Evolutionary conservation across 2,329 filamentous ascomycete species (phyloP), one percentile per base, ranked within the genome.

Genomic region (Colletotrichum falcatum): DNA sequence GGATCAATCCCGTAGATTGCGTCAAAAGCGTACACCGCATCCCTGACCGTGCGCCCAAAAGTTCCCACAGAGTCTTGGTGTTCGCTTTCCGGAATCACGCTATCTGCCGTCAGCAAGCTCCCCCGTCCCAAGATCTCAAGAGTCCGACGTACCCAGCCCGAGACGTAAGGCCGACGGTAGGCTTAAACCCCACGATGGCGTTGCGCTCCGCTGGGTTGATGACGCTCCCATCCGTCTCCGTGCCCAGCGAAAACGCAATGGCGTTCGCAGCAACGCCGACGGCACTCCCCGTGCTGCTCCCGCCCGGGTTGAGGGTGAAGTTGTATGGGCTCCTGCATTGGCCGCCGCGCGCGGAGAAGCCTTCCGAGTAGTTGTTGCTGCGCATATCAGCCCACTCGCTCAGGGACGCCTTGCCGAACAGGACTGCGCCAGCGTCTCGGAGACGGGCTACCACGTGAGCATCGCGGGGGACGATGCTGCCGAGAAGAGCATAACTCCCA

Each of bases 321-420:
- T 94, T 92, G 76, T 94, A 94, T 0, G 92, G 84, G 74, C 85
- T 90, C 56, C 89, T 83, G 58, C 84, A 84, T 78, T 93, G 91
- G 0, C 90, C 91, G 28, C 90, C 90, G 8, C 90, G 83, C 5
- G 81, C 86, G 49, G 88, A 90, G 76, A 90, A 93, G 2, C 91
- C 91, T 77, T 92, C 90, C 0, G 89, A 91, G 77, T 92, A 91
- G 75, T 89, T 86, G 74, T 85, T 91, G 73, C 84, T 87, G 44
- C 91, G 85, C 89, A 93, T 92, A 70, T 90, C 88, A 0, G 92
- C 92, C 91, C 92, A 94, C 77, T 95, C 92, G 72, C 87, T 90
- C 64, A 94, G 79, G 1, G 87, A 89, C 1, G 91, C 88, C 78
- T 94, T 92, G 48, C 92, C 92, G 61, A 95, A 81, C 7, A 95